Evolutionary conservation across 352 stramenopile species (phyloP).

Genomic region (Phytophthora sp.): DNA sequence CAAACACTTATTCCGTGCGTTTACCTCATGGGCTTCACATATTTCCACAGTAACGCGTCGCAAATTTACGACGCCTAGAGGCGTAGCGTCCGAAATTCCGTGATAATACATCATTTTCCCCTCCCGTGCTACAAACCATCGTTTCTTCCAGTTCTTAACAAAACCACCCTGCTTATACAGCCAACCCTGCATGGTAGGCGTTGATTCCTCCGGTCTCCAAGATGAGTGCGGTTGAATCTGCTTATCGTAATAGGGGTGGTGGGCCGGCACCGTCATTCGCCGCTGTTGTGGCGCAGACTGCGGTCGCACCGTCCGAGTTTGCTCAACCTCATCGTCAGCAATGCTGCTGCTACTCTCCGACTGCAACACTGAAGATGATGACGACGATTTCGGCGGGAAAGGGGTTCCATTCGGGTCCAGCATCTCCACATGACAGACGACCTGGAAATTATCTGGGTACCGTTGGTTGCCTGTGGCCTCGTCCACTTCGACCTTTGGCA

Average conservation of each 20-base stretch:
- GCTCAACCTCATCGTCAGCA: slow-evolving; percentile 27
- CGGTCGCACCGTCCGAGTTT: slow-evolving; percentile 9
- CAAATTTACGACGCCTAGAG: slow-evolving; percentile 71
- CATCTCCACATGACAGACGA: slow-evolving; percentile 61
- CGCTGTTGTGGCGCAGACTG: slow-evolving; percentile 33
- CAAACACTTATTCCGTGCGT: slow-evolving; percentile 60
- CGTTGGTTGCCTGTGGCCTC: slow-evolving; percentile 56
- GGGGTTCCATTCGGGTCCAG: slow-evolving; percentile 36
- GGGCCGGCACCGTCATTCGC: slow-evolving; percentile 35
- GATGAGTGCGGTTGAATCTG: slow-evolving; percentile 26
- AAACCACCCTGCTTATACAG: slow-evolving; percentile 83
- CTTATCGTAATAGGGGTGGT: slow-evolving; percentile 21
- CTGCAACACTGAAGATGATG: slow-evolving; percentile 30
- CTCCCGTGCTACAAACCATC: slow-evolving; percentile 84
- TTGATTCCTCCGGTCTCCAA: slow-evolving; percentile 33
- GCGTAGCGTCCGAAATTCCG: slow-evolving; percentile 64
- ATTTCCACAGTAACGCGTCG: slow-evolving; percentile 62
- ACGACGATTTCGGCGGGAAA: slow-evolving; percentile 28
- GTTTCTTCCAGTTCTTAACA: slow-evolving; percentile 86
- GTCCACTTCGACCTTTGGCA: slow-evolving; percentile 69
- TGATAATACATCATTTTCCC: slow-evolving; percentile 85
- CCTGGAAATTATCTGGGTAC: slow-evolving; percentile 61
- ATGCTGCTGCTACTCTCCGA: slow-evolving; percentile 32
- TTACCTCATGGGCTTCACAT: slow-evolving; percentile 62
- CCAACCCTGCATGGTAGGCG: slow-evolving; percentile 68